Conservation (phyloP, 148 eudicot genomes). For the Polygonum aviculare region DNA sequence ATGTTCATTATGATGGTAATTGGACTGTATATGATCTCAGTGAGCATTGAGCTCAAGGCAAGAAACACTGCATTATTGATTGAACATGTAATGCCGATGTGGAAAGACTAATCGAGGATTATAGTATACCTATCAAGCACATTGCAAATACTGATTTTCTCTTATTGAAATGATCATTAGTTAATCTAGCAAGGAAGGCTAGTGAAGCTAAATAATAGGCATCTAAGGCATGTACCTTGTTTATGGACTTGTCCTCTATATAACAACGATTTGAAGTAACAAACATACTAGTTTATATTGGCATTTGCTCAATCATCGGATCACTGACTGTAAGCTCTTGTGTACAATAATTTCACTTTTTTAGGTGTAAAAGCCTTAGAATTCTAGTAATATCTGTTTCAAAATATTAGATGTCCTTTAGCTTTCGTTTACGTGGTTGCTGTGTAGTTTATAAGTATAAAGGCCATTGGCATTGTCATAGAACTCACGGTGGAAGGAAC, state of each 20-base stretch:
- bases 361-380: neutral
- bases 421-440: conserved; percentile 10
- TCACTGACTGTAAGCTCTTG: conserved; percentile 70
- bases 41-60: neutral
- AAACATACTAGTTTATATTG: conserved; percentile 74
- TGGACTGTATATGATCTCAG: neutral
- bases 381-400: neutral
- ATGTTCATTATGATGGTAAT: neutral
- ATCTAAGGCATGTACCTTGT: neutral
- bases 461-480: conserved; percentile 91
- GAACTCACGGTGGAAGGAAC: conserved; percentile 85
- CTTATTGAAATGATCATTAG: neutral
- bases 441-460: conserved; percentile 91
- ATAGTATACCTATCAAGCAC: neutral
- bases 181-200: neutral
- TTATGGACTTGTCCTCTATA: neutral
- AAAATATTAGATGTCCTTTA: neutral
- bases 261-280: conserved; percentile 10
- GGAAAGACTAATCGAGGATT: neutral
- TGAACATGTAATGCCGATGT: neutral
- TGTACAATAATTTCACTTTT: neutral
- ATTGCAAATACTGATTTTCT: neutral
- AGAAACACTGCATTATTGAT: neutral
- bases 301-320: conserved; percentile 86
- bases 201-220: neutral